Evolutionary conservation across 345 rosid genomes (phyloP), one percentile per base, ranked within the genome.

Genomic region (Anacardium occidentale): DNA sequence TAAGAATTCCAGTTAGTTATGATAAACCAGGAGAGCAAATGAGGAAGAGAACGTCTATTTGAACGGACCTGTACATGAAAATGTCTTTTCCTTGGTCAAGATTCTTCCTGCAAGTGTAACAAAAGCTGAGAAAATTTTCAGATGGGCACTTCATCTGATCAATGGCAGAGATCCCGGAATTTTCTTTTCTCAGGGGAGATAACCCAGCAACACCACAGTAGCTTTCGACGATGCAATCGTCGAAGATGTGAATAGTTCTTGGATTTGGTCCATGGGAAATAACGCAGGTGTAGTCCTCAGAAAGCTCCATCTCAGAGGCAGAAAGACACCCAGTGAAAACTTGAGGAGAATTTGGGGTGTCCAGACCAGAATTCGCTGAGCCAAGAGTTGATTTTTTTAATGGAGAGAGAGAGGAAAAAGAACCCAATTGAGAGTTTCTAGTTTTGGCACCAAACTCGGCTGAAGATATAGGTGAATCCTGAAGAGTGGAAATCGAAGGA

Each of bases 251-350:
- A 47, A 89, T 89, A 11, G 97, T 94, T 81, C 78, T 89, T 25
- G 98, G 98, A 73, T 81, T 86, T 13, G 94, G 93, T 10, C 98
- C 98, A 20, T 85, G 92, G 20, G 91, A 82, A 58, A 93, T 94
- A 37, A 94, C 94, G 75, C 98, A 87, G 21, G 98, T 94, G 75
- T 94, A 94, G 66, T 94, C 97, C 85, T 94, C 98, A 10, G 97
- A 94, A 24, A 87, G 76, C 47, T 90, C 98, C 94, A 91, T 90
- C 52, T 90, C 93, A 34, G 74, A 75, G 3, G 89, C 84, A 10
- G 91, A 79, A 60, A 86, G 82, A 75, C 74, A 81, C 15, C 89
- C 89, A 0, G 80, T 44, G 71, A 84, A 65, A 24, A 83, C 59
- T 44, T 77, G 62, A 20, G 89, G 77, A 11, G 97, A 83, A 67